Evolutionary conservation across 345 rosid species (phyloP).

Genomic region (Pistacia integerrima): DNA sequence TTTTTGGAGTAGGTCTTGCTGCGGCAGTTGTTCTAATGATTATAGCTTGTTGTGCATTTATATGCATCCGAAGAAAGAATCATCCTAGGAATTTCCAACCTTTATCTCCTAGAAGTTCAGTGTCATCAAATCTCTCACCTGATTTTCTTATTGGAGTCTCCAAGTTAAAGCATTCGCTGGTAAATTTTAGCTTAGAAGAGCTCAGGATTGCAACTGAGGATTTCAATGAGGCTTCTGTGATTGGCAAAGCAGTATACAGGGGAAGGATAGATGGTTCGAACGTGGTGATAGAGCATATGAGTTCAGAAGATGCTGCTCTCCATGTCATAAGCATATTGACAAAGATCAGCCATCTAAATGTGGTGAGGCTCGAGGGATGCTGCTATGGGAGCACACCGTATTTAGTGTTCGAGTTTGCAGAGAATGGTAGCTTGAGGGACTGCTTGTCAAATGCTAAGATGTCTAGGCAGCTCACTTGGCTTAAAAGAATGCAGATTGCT

Average conservation of each 20-base stretch:
- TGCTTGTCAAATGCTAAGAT: constrained; percentile 26
- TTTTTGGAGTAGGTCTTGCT: constrained; percentile 24
- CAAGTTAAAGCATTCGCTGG: constrained; percentile 33
- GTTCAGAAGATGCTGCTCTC: constrained; percentile 27
- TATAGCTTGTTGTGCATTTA: not conserved
- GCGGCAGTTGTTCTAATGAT: constrained; percentile 12
- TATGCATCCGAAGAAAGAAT: constrained; percentile 6
- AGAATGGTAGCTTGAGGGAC: constrained; percentile 37
- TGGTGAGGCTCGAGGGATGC: constrained; percentile 34
- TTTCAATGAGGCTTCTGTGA: constrained; percentile 28
- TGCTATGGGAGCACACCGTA: constrained; percentile 26
- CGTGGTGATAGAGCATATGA: constrained; percentile 29
- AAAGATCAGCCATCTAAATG: constrained; percentile 33
- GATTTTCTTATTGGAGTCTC: constrained; percentile 35
- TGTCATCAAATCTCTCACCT: constrained; percentile 29
- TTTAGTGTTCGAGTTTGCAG: constrained; percentile 34
- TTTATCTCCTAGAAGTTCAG: constrained; percentile 20
- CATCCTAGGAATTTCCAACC: constrained; percentile 26
- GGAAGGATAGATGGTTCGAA: constrained; percentile 29
- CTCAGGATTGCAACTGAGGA: constrained; percentile 33
- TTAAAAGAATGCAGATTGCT: constrained; percentile 36
- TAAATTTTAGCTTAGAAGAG: constrained; percentile 37
- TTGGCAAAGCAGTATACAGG: constrained; percentile 24
- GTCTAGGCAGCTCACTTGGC: constrained; percentile 37
- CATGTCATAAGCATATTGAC: constrained; percentile 36